These are phyloP conservation scores for Xylaria sp. DNA, from an alignment of 2,329 filamentous ascomycete genomes.

Conservation along the genomic window DNA sequence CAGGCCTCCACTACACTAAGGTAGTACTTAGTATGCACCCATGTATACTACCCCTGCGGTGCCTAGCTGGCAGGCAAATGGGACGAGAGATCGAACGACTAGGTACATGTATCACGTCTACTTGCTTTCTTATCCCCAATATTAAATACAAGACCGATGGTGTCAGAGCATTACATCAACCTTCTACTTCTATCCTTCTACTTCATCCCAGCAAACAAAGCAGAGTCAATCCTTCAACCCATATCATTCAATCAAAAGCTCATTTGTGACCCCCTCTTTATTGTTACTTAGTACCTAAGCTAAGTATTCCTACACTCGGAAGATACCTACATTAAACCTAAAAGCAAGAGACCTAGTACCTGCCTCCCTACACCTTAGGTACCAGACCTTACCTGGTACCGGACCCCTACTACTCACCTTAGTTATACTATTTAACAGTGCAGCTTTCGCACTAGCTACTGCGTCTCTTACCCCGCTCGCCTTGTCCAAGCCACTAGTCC, in stretches of 20 bases:
- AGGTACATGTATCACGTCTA: background rate
- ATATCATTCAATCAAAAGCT: background rate
- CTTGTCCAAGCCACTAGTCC: constrained; percentile 5
- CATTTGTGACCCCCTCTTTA: too few species aligned
- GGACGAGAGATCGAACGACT: constrained; percentile 20
- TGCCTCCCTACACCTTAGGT: background rate
- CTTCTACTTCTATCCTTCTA: background rate
- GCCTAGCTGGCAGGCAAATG: background rate
- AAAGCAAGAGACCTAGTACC: background rate
- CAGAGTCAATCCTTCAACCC: background rate
- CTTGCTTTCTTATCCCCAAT: constrained; percentile 2
- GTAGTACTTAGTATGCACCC: too few species aligned
- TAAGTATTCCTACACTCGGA: background rate
- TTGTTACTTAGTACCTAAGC: background rate
- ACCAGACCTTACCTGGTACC: background rate
- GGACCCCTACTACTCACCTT: background rate
- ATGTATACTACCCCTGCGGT: background rate
- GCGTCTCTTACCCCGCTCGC: constrained; percentile 30
- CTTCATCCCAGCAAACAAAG: background rate
- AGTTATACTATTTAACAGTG: background rate
- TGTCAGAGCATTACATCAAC: background rate
- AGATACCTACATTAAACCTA: too few species aligned
- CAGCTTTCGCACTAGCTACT: background rate
- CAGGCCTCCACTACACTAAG: background rate
- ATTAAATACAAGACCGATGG: background rate